phyloP scores from a whole-genome alignment of 768 basidiomycete species.

The Scleroderma bovista region DNA sequence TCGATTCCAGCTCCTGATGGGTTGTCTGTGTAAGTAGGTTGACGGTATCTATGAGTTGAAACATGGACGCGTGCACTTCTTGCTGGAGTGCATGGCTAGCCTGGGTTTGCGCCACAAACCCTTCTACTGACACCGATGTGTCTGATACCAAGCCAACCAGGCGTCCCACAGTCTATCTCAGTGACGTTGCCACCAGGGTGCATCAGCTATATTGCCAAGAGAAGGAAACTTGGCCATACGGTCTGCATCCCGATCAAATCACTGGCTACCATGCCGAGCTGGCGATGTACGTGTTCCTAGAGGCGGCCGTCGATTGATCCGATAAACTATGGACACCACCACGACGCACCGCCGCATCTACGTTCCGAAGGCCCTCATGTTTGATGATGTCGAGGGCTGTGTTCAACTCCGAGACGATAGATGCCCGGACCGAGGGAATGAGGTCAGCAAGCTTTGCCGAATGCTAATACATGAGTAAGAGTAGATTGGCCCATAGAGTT shows the following conservation, averaged over 20 bases:
- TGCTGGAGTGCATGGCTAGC: slow-evolving; percentile 31
- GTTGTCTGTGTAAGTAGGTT: slow-evolving; percentile 34
- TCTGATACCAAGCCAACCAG: slow-evolving; percentile 11
- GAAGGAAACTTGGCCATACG: slow-evolving; percentile 13
- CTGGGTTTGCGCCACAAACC: slow-evolving; percentile 27
- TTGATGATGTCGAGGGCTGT: slow-evolving; percentile 22
- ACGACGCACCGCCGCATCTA: slow-evolving; percentile 18
- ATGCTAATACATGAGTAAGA: slow-evolving; percentile 20
- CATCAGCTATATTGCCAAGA: slow-evolving; percentile 16
- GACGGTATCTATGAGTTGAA: slow-evolving; percentile 32
- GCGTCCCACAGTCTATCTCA: slow-evolving; percentile 15
- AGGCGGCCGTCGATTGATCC: not conserved
- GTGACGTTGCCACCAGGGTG: not conserved
- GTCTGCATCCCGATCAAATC: slow-evolving; percentile 26
- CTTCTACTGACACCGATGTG: slow-evolving; percentile 27
- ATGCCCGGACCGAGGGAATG: slow-evolving; percentile 17
- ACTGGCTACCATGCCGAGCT: slow-evolving; percentile 20
- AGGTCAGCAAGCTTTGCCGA: slow-evolving; percentile 22
- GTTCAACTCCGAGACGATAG: slow-evolving; percentile 19
- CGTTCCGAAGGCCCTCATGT: slow-evolving; percentile 24
- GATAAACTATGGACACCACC: not conserved
- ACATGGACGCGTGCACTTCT: slow-evolving; percentile 31
- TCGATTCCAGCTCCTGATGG: slow-evolving; percentile 38
- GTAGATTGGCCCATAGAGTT: not conserved
- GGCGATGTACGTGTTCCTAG: slow-evolving; percentile 27